Conservation (phyloP, 2,329 filamentous ascomycete genomes). For the Diaporthe citrichinensis region DNA sequence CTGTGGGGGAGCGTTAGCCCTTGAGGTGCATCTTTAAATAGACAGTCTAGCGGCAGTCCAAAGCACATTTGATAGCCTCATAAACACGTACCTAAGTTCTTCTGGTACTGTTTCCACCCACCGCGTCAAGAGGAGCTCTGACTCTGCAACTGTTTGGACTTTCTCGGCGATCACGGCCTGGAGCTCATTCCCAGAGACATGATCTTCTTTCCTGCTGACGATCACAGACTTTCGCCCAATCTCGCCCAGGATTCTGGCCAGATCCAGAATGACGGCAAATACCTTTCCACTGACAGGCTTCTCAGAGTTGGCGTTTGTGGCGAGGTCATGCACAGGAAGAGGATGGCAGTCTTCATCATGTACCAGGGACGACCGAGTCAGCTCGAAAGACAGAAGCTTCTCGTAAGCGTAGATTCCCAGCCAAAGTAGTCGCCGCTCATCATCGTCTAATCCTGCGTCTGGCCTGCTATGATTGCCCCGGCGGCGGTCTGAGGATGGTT, state of each 20-base stretch:
- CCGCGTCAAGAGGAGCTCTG: not conserved
- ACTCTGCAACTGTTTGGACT: not conserved
- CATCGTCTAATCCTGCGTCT: not conserved
- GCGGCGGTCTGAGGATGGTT: not conserved
- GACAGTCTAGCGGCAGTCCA: not conserved
- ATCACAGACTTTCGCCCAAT: constrained; percentile 3
- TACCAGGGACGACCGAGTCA: not conserved
- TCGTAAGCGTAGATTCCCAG: not conserved
- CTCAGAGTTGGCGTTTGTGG: not conserved
- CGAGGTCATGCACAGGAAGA: not conserved
- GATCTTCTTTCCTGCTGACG: not conserved
- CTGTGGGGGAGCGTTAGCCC: not conserved
- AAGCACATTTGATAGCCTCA: not conserved
- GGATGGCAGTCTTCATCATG: not conserved
- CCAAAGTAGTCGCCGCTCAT: not conserved
- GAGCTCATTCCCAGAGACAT: not conserved
- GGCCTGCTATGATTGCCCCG: not conserved
- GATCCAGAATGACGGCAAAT: not conserved
- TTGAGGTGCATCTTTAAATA: not conserved
- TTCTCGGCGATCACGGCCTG: constrained; percentile 8
- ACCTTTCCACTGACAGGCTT: not conserved
- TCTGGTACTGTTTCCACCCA: not conserved
- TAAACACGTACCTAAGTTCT: not conserved
- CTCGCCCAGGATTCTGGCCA: not conserved
- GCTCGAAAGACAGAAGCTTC: constrained; percentile 12